Conservation (phyloP, 345 rosid species). For the Rhodamnia argentea region DNA sequence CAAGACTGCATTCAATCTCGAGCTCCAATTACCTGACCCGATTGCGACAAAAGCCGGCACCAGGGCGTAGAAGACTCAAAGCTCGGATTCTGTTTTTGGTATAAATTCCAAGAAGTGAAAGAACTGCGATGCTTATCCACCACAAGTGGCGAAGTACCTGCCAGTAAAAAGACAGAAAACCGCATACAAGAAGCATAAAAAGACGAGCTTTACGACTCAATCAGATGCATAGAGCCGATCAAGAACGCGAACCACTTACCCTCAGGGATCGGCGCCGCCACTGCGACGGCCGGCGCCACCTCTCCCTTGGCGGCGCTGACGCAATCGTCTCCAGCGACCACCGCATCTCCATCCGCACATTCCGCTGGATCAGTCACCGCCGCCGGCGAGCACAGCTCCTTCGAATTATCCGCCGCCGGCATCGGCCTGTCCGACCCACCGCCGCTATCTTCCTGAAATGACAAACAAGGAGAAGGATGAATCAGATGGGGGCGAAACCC, state of each 20-base stretch:
- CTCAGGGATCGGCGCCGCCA: conserved; percentile 47
- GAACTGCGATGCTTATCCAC: conserved; percentile 49
- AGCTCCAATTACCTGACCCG: conserved; percentile 43
- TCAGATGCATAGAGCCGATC: neutral
- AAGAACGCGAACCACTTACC: conserved; percentile 26
- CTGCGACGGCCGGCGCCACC: conserved; percentile 30
- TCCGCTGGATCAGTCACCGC: conserved; percentile 42
- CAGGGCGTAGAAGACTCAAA: conserved; percentile 41
- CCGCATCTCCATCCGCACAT: conserved; percentile 33
- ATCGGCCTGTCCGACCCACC: conserved; percentile 36
- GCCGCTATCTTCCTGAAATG: conserved; percentile 44
- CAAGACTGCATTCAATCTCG: neutral
- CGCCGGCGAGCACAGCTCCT: conserved; percentile 40
- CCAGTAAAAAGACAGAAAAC: neutral
- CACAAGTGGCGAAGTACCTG: conserved; percentile 45
- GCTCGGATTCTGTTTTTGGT: conserved; percentile 30
- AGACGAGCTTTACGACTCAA: neutral
- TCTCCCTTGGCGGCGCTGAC: conserved; percentile 38
- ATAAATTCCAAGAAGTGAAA: conserved; percentile 26
- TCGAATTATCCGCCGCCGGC: conserved; percentile 40
- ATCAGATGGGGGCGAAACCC: neutral
- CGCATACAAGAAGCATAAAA: neutral
- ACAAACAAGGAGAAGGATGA: conserved; percentile 2
- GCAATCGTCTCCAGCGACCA: conserved; percentile 27
- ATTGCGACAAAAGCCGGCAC: conserved; percentile 73